Evolutionary conservation across 352 stramenopile genomes (phyloP).

Genomic region (Pythium guiyangense): DNA sequence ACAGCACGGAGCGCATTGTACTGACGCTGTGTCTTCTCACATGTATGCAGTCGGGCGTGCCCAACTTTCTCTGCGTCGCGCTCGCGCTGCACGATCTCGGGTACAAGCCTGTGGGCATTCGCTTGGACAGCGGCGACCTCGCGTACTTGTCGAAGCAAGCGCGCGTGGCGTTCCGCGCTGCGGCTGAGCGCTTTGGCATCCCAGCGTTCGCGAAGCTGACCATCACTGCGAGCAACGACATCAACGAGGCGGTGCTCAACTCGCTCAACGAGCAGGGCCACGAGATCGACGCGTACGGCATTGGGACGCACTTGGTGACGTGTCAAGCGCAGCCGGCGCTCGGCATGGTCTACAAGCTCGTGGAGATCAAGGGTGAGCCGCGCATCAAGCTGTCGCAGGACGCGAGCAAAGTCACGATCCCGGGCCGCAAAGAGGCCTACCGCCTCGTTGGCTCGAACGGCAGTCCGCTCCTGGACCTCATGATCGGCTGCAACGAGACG

Average conservation of each 20-base stretch:
- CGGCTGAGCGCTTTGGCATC: constrained; percentile 50
- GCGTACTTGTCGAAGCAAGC: constrained; percentile 92
- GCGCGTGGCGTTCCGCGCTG: constrained; percentile 54
- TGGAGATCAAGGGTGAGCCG: constrained; percentile 94
- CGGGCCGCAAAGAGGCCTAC: constrained; percentile 88
- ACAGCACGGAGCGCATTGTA: neutral
- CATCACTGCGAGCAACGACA: constrained; percentile 99
- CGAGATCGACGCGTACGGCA: constrained; percentile 94
- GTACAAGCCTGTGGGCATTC: constrained; percentile 91
- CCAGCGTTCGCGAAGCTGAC: constrained; percentile 79
- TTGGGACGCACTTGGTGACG: constrained; percentile 95
- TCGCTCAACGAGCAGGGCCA: constrained; percentile 95
- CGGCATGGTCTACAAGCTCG: constrained; percentile 99
- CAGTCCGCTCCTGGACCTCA: constrained; percentile 87
- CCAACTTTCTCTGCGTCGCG: constrained; percentile 97
- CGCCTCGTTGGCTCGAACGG: constrained; percentile 88
- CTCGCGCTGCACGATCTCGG: constrained; percentile 91
- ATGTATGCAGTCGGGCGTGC: constrained; percentile 79
- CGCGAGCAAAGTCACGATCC: constrained; percentile 94
- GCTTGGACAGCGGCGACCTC: constrained; percentile 98
- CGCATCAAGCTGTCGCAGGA: constrained; percentile 99
- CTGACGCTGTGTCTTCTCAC: neutral
- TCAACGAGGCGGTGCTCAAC: constrained; percentile 97
- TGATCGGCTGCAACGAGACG: constrained; percentile 85
- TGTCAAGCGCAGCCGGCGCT: constrained; percentile 98